Evolutionary conservation across 2,329 filamentous ascomycete species (phyloP), one percentile per base, ranked within the genome.

Genomic region (Fusarium luffae): DNA sequence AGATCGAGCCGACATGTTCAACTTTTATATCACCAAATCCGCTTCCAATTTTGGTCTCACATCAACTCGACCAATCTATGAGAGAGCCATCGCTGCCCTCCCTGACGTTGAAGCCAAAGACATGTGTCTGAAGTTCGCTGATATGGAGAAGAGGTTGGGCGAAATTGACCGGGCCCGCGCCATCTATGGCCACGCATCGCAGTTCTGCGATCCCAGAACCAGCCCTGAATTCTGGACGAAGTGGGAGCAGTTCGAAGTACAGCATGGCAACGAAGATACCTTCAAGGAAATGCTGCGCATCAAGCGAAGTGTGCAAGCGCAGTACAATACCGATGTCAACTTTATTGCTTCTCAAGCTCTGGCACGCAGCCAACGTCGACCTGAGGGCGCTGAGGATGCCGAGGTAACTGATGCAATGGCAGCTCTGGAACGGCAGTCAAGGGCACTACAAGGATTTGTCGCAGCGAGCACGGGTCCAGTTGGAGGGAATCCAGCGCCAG

Each of bases 201-300:
- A 99, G 79, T 99, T 98, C 81, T 97, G 94, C 82, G 97, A 99
- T 79, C 96, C 96, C 11, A 87, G 97, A 56, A 97, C 93, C 16
- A 94, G 93, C 72, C 90, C 92, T 10, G 89, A 88, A 18, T 99
- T 98, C 82, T 99, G 97, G 97, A 87, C 90, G 74, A 97, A 95
- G 79, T 99, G 96, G 96, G 96, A 99, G 80, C 87, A 90, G 57
- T 99, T 99, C 80, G 97, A 99, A 81, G 94, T 98, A 23, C 92
- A 97, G 79, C 96, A 99, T 77, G 96, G 96, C 70, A 99, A 99
- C 81, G 97, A 99, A 79, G 96, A 99, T 79, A 99, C 97, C 0
- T 99, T 97, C 86, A 98, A 97, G 84, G 96, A 99, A 79, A 99
- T 99, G 96, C 85, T 98, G 68, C 91, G 96, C 30, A 94, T 99